Conservation (phyloP, 2,329 filamentous ascomycete species). For the Xylariaceae sp. region DNA sequence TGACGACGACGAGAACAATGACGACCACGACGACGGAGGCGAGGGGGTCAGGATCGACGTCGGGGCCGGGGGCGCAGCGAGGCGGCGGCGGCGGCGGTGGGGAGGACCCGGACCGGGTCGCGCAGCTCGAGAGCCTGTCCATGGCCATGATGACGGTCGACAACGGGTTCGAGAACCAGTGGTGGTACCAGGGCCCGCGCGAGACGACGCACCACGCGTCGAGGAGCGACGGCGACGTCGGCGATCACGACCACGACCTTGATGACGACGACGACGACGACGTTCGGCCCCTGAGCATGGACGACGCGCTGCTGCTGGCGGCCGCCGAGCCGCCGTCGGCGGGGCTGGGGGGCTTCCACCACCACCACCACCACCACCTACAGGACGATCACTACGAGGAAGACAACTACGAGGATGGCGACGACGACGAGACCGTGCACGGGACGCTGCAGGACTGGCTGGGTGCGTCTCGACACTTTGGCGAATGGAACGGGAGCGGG, state of each 20-base stretch:
- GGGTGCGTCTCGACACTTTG: too few species aligned
- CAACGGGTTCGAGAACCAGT: constrained; percentile 51
- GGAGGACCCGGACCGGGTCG: constrained; percentile 28
- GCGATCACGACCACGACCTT: constrained; percentile 12
- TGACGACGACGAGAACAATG: constrained; percentile 17
- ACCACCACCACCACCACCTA: background rate
- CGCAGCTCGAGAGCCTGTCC: constrained; percentile 41
- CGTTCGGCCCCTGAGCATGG: constrained; percentile 16
- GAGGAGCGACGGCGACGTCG: constrained; percentile 12
- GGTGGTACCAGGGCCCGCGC: constrained; percentile 44
- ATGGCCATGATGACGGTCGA: constrained; percentile 49
- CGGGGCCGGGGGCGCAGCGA: constrained; percentile 1
- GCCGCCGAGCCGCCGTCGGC: constrained; percentile 15
- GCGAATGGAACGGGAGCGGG: too few species aligned
- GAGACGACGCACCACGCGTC: constrained; percentile 18
- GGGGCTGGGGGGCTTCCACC: background rate
- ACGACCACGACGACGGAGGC: constrained; percentile 8
- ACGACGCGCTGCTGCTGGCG: constrained; percentile 19
- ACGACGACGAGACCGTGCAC: too few species aligned
- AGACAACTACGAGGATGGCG: too few species aligned
- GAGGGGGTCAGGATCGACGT: background rate
- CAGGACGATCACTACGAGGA: too few species aligned
- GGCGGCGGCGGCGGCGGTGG: constrained; percentile 12
- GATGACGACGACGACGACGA: constrained; percentile 15
- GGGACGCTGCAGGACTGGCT: constrained; percentile 11